phyloP scores from a whole-genome alignment of 2,329 filamentous ascomycete species.

The Fusarium clavum region DNA sequence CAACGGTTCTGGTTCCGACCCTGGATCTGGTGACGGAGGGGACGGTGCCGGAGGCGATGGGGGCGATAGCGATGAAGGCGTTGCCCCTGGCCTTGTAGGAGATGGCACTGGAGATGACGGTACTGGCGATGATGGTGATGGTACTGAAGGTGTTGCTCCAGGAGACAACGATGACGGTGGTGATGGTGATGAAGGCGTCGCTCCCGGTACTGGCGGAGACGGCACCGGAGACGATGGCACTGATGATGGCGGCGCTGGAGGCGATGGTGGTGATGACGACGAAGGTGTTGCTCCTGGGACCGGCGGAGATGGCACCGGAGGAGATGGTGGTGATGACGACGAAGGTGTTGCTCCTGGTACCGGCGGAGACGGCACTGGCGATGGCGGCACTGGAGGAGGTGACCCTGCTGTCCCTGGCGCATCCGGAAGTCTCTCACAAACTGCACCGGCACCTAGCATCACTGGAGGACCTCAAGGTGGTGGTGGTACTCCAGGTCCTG shows the following conservation, averaged over 20 bases:
- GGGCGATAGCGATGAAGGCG: background rate
- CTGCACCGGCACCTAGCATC: background rate
- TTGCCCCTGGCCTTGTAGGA: background rate
- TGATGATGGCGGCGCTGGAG: background rate
- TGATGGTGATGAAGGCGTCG: too few species aligned
- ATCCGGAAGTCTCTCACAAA: background rate
- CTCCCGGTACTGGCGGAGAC: background rate
- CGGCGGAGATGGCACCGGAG: background rate
- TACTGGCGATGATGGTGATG: background rate
- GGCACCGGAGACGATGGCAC: background rate
- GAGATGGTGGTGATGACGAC: too few species aligned
- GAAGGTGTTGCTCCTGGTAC: background rate
- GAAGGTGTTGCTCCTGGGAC: background rate
- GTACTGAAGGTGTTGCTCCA: background rate
- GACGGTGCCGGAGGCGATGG: background rate
- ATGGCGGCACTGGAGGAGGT: background rate
- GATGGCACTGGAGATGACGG: background rate
- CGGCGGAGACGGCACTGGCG: background rate
- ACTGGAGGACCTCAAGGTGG: constrained; percentile 1
- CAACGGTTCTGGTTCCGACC: background rate
- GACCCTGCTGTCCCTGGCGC: background rate
- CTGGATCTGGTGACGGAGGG: background rate
- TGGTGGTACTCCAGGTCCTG: background rate
- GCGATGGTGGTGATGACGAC: background rate
- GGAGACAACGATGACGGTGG: too few species aligned